Evolutionary conservation across 192 early-diverging fungal genomes (phyloP), one percentile per base, ranked within the genome.

Genomic region (Bifiguratus adelaidae): DNA sequence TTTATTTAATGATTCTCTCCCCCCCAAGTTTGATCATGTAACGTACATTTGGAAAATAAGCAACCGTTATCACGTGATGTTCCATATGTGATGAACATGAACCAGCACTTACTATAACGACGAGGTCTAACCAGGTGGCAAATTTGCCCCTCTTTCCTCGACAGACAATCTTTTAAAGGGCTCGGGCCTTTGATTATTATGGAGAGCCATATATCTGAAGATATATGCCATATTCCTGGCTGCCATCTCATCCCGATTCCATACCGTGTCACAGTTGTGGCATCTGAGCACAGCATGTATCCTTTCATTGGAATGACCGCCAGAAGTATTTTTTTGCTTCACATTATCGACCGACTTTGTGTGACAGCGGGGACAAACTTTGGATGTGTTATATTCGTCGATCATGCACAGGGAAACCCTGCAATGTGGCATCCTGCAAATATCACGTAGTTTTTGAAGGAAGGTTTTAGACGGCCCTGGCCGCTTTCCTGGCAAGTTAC

Each of bases 191-290:
- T 11, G 4, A 27, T 44, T 44, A n/a, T 44, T 44, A n/a, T 44
- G 25, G 2, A 26, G 4, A 27, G 42, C 42, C 42, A 44, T 44
- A 9, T 44, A 44, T 22, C 16, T 26, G 8, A 44, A 44, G 5
- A 44, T 12, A 26, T 44, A 26, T 9, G 16, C 3, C 13, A 44
- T 44, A 15, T 44, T 44, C 18, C 29, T 44, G 3, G 42, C 42
- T 16, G 42, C 42, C 42, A 44, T 44, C 42, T 44, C 23, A 9
- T 44, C 42, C 2, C 20, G 42, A 27, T 44, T 43, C 41, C 41
- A 43, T 12, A 43, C 41, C 41, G 19, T 43, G 19, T 27, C 41
- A 25, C 41, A 43, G 12, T 7, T 43, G 25, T 43, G 1, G 15
- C 41, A 43, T 11, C 13, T 44, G 42, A 9, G 42, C 11, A 44